These are phyloP conservation scores for Aspergillus nanangensis DNA, from an alignment of 495 filamentous ascomycete genomes.

Conservation along the genomic window DNA sequence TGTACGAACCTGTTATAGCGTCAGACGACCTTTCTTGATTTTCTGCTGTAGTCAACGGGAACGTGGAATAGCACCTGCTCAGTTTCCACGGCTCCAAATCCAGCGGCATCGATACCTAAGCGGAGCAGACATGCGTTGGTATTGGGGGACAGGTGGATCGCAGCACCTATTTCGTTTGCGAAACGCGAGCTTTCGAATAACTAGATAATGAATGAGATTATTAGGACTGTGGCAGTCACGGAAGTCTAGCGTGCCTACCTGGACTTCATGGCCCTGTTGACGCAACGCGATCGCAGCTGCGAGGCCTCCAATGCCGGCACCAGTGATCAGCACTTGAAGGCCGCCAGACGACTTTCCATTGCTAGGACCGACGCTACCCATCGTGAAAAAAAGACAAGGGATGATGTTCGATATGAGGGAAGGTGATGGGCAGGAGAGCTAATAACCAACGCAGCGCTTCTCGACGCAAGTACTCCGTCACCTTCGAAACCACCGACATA, in stretches of 20 bases:
- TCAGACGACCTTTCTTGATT: too few relatives aligned
- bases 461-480: too few relatives aligned
- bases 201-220: constrained; percentile 16
- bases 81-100: constrained; percentile 31
- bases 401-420: too few relatives aligned
- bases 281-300: constrained; percentile 50
- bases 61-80: constrained; percentile 14
- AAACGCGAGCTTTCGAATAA: constrained; percentile 51
- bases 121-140: constrained; percentile 42
- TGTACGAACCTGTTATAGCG: constrained; percentile 22
- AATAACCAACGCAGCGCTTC: too few relatives aligned
- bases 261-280: constrained; percentile 49
- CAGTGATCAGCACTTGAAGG: constrained; percentile 46
- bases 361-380: not conserved
- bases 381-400: not conserved
- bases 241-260: too few relatives aligned
- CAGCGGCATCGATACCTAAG: constrained; percentile 35
- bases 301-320: constrained; percentile 54
- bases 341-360: constrained; percentile 3
- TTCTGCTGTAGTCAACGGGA: not conserved
- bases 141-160: constrained; percentile 52
- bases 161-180: constrained; percentile 52
- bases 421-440: too few relatives aligned
- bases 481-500: too few relatives aligned
- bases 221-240: too few relatives aligned